Conservation (phyloP, 2,329 filamentous ascomycete genomes). For the Trichophyton rubrum region DNA sequence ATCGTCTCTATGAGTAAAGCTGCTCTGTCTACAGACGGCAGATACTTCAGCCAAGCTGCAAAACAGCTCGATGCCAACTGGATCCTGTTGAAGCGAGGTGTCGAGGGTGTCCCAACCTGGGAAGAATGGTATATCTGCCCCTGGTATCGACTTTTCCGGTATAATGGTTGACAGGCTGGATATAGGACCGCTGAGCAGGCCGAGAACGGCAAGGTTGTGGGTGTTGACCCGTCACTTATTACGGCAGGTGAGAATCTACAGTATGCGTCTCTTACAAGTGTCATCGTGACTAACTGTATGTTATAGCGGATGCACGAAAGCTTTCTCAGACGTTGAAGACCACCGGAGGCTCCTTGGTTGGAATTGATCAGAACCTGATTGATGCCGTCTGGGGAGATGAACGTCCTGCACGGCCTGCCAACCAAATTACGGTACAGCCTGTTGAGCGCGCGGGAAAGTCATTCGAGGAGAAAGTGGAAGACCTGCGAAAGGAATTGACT, state of each 20-base stretch:
- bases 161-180: slow-evolving; percentile 8
- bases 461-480: slow-evolving; percentile 68
- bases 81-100: slow-evolving; percentile 79
- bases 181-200: slow-evolving; percentile 61
- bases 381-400: slow-evolving; percentile 74
- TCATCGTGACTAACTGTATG: slow-evolving; percentile 2
- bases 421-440: slow-evolving; percentile 55
- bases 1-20: slow-evolving; percentile 78
- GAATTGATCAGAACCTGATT: slow-evolving; percentile 72
- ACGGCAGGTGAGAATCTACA: slow-evolving; percentile 44
- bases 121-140: slow-evolving; percentile 63
- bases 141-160: slow-evolving; percentile 5
- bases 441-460: slow-evolving; percentile 69
- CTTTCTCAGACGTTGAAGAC: slow-evolving; percentile 77
- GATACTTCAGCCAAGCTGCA: slow-evolving; percentile 93
- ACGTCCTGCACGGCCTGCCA: slow-evolving; percentile 62
- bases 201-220: slow-evolving; percentile 75
- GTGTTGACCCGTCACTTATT: slow-evolving; percentile 79
- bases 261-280: neutral
- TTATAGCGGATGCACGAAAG: slow-evolving; percentile 52
- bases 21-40: slow-evolving; percentile 82
- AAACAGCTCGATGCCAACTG: slow-evolving; percentile 88
- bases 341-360: slow-evolving; percentile 62
- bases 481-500: slow-evolving; percentile 78
- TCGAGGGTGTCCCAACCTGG: slow-evolving; percentile 92